Conservation (phyloP, 306 rosid species). For the Vigna angularis region DNA sequence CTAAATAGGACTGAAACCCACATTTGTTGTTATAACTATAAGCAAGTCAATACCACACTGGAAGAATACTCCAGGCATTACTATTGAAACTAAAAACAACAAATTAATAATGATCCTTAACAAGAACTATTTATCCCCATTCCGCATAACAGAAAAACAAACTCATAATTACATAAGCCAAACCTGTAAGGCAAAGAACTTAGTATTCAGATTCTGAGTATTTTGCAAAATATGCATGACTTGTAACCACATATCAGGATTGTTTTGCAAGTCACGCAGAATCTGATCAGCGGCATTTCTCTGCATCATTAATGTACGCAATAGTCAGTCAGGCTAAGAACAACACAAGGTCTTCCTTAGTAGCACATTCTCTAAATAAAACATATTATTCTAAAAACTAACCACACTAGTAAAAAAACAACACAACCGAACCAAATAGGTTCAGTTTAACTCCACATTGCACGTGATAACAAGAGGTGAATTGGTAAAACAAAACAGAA, state of each 20-base stretch:
- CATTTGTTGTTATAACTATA: neutral
- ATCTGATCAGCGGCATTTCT: constrained; percentile 93
- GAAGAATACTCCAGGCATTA: too few relatives aligned
- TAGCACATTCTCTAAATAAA: constrained; percentile 12
- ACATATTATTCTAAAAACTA: neutral
- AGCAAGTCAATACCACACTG: neutral
- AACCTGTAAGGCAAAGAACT: constrained; percentile 99
- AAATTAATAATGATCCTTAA: neutral
- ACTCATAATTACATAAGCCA: constrained; percentile 37
- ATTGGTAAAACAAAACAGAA: neutral
- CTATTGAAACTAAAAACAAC: neutral
- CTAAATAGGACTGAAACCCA: neutral
- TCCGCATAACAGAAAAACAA: neutral
- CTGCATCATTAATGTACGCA: constrained; percentile 50
- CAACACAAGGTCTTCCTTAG: neutral
- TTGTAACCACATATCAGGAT: constrained; percentile 98
- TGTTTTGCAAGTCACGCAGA: constrained; percentile 89
- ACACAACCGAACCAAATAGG: neutral
- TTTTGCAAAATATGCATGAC: constrained; percentile 94
- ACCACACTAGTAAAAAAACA: neutral
- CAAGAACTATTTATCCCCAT: neutral
- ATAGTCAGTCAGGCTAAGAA: neutral
- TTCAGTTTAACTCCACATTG: neutral
- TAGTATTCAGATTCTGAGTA: constrained; percentile 82
- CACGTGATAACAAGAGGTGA: neutral